Base-by-base conservation (phyloP, 257 asterid species). In the Handroanthus guayacan region DNA sequence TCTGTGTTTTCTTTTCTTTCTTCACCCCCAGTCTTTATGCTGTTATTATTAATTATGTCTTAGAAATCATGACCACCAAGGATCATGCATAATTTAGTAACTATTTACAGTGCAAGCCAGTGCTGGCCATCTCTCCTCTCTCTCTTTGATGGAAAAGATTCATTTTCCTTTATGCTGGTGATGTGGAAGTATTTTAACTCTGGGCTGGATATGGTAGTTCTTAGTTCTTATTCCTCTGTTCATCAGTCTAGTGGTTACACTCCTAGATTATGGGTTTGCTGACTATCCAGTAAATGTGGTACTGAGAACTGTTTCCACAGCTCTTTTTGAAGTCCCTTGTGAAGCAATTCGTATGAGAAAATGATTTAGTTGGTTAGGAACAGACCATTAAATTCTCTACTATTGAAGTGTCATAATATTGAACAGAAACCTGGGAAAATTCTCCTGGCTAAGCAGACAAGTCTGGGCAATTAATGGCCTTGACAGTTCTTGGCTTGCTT, bases 21-120 rank as follows among this genome's bases (percentile, higher is more conserved):
- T 18, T 75, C 39, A 5, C 2, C 5, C n/a, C 5, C 5, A 3
- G 34, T 20, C 14, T 43, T 43, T 43, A 4, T 43, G 5, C 47
- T 43, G 5, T 9, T 43, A 4, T 43, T 9, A 43, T 43, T 61
- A 37, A 64, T 68, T 7, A 34, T 48, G 58, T 37, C 65, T 16
- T 48, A 37, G 36, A 41, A 39, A 60, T 25, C 50, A 25, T 65
- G 62, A 68, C 68, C 41, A 45, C 63, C 60, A 16, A 75, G 44
- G 20, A 38, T 63, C 51, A 63, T 54, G 61, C 73, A 62, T n/a
- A 34, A 8, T n/a, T 18, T 12, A 17, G 36, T 18, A 6, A 17
- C 20, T 56, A 4, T 25, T 58, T 14, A 6, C 31, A 1, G n/a
- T 20, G 16, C n/a, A 6, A 9, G n/a, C 43, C 20, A 31, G 65